Evolutionary conservation across 2,329 filamentous ascomycete genomes (phyloP).

Genomic region (Fusarium subglutinans): DNA sequence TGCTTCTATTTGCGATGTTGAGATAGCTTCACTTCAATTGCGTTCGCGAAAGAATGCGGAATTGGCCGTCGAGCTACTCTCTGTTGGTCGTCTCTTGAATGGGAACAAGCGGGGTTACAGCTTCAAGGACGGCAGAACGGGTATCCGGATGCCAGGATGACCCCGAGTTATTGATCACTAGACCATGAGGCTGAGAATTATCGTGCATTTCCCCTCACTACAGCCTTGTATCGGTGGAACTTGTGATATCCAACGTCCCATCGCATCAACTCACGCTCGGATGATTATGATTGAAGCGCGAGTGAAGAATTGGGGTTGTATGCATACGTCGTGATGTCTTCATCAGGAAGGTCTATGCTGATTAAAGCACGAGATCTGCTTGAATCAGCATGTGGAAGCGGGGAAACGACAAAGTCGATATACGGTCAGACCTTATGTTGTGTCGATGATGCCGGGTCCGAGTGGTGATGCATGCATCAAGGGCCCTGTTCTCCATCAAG

Average conservation of each 20-base stretch:
- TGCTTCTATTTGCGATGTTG: not conserved
- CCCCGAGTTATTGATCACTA: not conserved
- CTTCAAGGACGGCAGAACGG: not conserved
- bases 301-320: not conserved
- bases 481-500: not conserved
- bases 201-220: constrained; percentile 1
- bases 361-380: not conserved
- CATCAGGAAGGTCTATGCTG: constrained; percentile 18
- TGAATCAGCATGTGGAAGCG: constrained; percentile 5
- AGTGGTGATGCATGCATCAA: constrained; percentile 16
- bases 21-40: not conserved
- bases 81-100: not conserved
- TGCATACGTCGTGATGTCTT: constrained; percentile 8
- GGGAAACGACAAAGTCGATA: not conserved
- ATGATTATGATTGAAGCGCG: not conserved
- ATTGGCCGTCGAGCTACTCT: not conserved
- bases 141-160: not conserved
- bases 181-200: constrained; percentile 14
- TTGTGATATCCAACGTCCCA: not conserved
- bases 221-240: not conserved
- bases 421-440: not conserved
- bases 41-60: not conserved
- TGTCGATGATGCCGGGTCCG: not conserved
- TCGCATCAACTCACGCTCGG: not conserved
- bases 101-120: not conserved